Conservation (phyloP, 306 rosid genomes). For the Vicia sativa region DNA sequence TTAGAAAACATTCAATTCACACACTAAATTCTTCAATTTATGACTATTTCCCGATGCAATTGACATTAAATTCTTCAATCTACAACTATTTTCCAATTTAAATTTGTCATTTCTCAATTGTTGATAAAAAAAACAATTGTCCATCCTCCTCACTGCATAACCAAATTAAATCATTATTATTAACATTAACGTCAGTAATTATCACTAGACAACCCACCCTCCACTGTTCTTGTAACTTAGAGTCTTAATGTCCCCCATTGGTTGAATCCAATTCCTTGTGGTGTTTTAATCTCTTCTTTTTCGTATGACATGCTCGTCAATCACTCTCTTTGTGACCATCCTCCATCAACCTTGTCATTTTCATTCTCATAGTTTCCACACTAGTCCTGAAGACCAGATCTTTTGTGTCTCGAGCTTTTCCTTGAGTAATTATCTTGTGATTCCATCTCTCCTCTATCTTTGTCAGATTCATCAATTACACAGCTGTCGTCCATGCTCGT, state of each 20-base stretch:
- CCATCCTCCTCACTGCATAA: too few species aligned
- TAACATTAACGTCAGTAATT: too few species aligned
- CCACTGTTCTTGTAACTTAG: slow-evolving; percentile 23
- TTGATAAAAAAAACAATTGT: too few species aligned
- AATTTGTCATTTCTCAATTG: too few species aligned
- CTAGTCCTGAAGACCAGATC: slow-evolving; percentile 30
- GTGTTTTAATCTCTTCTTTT: slow-evolving; percentile 39
- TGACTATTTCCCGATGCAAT: too few species aligned
- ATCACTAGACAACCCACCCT: slow-evolving; percentile 25
- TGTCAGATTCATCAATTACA: slow-evolving; percentile 34
- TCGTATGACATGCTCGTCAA: slow-evolving; percentile 18
- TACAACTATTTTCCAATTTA: too few species aligned
- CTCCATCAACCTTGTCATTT: slow-evolving; percentile 44
- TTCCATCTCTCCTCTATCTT: slow-evolving; percentile 35
- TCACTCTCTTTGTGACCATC: slow-evolving; percentile 35
- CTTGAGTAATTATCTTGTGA: slow-evolving; percentile 29
- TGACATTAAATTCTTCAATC: too few species aligned
- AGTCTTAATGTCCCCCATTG: slow-evolving; percentile 27
- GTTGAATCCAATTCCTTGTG: slow-evolving; percentile 33
- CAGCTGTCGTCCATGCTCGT: neutral
- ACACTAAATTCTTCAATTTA: too few species aligned
- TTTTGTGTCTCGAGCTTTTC: slow-evolving; percentile 35
- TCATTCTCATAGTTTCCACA: slow-evolving; percentile 32
- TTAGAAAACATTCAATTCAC: too few species aligned
- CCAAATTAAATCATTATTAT: too few species aligned